Conservation (phyloP, 2,329 filamentous ascomycete genomes). For the Curvularia hawaiiensis region DNA sequence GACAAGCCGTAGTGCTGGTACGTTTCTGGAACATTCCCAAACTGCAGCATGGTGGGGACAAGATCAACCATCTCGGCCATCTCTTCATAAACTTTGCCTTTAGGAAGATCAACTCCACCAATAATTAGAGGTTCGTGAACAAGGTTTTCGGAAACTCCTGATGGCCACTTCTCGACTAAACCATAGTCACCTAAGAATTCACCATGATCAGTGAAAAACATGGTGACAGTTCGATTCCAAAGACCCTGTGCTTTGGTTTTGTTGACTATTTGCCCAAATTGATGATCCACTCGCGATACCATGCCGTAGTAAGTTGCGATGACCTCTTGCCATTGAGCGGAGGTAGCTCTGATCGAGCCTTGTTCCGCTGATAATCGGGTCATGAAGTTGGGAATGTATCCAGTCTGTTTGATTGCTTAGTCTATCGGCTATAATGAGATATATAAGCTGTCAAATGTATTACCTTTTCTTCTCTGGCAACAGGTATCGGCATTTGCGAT, state of each 20-base stretch:
- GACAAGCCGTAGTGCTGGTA: slow-evolving; percentile 52
- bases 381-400: neutral
- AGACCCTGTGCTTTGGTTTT: slow-evolving; percentile 43
- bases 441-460: neutral
- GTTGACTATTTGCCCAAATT: slow-evolving; percentile 51
- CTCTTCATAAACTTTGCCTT: neutral
- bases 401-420: neutral
- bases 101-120: slow-evolving; percentile 34
- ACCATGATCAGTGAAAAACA: slow-evolving; percentile 55
- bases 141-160: slow-evolving; percentile 50
- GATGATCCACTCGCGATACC: slow-evolving; percentile 54
- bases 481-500: slow-evolving; percentile 24
- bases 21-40: slow-evolving; percentile 46
- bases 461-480: slow-evolving; percentile 28
- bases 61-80: slow-evolving; percentile 56
- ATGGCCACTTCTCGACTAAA: slow-evolving; percentile 58
- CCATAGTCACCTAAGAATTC: slow-evolving; percentile 57
- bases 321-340: slow-evolving; percentile 52
- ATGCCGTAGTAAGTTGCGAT: slow-evolving; percentile 56
- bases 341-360: slow-evolving; percentile 54
- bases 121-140: slow-evolving; percentile 54
- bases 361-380: slow-evolving; percentile 12
- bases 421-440: neutral
- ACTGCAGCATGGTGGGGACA: slow-evolving; percentile 52
- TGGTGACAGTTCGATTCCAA: slow-evolving; percentile 50